phyloP scores from a whole-genome alignment of 352 stramenopile genomes.

The Aphanomyces cochlioides region DNA sequence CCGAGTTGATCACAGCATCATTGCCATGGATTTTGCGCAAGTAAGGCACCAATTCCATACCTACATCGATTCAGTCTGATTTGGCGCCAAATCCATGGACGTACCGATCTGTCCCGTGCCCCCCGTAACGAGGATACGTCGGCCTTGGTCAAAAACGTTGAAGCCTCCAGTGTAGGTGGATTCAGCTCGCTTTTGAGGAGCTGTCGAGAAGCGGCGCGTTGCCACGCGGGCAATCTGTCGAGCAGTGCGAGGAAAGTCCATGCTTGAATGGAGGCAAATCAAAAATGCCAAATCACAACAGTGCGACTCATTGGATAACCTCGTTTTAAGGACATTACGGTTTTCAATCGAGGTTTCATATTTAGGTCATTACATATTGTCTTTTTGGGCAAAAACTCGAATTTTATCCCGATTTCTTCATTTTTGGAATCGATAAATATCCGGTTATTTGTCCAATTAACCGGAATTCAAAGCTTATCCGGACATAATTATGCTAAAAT shows the following conservation, averaged over 20 bases:
- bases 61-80: conserved; percentile 28
- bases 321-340: too few relatives aligned
- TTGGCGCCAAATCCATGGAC: neutral
- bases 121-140: conserved; percentile 72
- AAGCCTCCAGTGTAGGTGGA: conserved; percentile 51
- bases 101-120: conserved; percentile 79
- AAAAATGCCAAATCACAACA: conserved; percentile 20
- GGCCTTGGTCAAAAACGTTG: conserved; percentile 47
- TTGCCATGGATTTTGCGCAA: conserved; percentile 59
- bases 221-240: neutral
- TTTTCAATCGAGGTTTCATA: too few relatives aligned
- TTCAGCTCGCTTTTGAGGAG: conserved; percentile 32
- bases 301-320: neutral
- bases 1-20: conserved; percentile 72
- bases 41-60: conserved; percentile 82
- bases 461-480: too few relatives aligned
- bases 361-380: too few relatives aligned
- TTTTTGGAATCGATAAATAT: too few relatives aligned
- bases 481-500: too few relatives aligned
- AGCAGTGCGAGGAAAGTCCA: conserved; percentile 19
- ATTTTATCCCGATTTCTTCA: too few relatives aligned
- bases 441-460: too few relatives aligned
- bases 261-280: neutral
- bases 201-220: conserved; percentile 16
- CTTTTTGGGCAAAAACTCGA: too few relatives aligned